These are phyloP conservation scores for Trebouxia sp. DNA, from an alignment of 139 green algal genomes.

Conservation along the genomic window DNA sequence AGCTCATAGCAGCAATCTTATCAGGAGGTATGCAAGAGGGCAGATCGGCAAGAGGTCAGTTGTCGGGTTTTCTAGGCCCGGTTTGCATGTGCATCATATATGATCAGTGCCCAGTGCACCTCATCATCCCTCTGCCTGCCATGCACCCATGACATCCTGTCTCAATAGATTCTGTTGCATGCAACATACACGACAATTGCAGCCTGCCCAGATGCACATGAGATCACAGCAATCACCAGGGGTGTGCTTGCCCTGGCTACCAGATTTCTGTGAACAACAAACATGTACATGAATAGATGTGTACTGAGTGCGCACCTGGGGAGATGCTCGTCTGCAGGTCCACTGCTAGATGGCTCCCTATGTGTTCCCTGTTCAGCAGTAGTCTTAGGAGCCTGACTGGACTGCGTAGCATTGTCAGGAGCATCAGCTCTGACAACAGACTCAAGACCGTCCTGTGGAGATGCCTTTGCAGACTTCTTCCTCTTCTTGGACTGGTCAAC, in stretches of 20 bases:
- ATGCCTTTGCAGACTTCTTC: background rate
- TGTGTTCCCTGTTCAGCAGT: background rate
- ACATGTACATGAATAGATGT: background rate
- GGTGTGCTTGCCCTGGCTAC: background rate
- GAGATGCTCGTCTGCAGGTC: background rate
- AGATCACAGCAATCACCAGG: too few species aligned
- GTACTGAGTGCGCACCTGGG: background rate
- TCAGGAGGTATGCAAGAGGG: too few species aligned
- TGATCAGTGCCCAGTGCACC: slow-evolving; percentile 67
- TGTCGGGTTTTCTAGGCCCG: slow-evolving; percentile 65
- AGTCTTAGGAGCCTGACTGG: background rate
- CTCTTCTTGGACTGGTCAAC: background rate
- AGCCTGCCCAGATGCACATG: background rate
- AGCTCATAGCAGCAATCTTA: too few species aligned
- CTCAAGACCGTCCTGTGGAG: background rate
- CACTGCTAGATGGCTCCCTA: background rate
- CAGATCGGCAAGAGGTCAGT: slow-evolving; percentile 38
- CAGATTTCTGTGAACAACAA: background rate
- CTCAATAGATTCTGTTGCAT: too few species aligned
- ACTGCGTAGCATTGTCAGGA: background rate
- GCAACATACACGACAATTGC: background rate
- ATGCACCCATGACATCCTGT: background rate
- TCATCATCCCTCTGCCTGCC: slow-evolving; percentile 49
- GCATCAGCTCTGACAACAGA: background rate
- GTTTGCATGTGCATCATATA: slow-evolving; percentile 42